A percentile compares a stretch with the other conserved stretches of the same genome.
Conservation (phyloP, 345 rosid genomes). For the Ricinus communis region DNA sequence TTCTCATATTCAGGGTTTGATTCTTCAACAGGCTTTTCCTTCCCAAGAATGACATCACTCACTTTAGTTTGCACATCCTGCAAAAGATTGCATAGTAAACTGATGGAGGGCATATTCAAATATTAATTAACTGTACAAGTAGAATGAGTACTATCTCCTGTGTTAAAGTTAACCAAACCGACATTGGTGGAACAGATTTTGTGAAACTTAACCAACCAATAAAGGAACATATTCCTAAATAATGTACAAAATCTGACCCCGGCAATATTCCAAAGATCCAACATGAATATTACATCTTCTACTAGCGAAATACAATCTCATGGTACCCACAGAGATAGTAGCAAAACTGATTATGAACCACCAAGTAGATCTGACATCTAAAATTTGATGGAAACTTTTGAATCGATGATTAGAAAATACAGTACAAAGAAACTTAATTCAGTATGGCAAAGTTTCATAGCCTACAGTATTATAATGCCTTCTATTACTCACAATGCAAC, state of each 20-base stretch:
- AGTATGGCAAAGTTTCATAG: neutral
- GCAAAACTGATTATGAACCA: neutral
- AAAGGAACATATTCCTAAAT: neutral
- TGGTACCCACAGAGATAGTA: neutral
- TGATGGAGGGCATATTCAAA: neutral
- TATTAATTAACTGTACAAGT: neutral
- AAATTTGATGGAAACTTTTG: neutral
- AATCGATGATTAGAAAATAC: neutral
- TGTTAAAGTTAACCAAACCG: neutral
- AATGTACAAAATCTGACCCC: neutral
- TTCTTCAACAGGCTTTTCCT: slow-evolving; percentile 98
- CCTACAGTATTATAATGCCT: no score
- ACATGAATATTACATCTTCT: neutral
- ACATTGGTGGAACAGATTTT: neutral
- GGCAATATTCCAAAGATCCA: neutral
- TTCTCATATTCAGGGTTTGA: slow-evolving; percentile 90
- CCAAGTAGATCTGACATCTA: neutral
- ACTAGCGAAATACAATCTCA: neutral
- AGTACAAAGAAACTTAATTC: neutral
- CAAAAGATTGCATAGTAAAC: slow-evolving; percentile 16
- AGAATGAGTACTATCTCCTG: neutral
- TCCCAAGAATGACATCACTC: slow-evolving; percentile 93
- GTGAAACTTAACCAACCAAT: neutral
- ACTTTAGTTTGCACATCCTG: slow-evolving; percentile 96
- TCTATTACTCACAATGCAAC: neutral